Conservation (phyloP, 2,329 filamentous ascomycete genomes). For the Corinectria fuckeliana region DNA sequence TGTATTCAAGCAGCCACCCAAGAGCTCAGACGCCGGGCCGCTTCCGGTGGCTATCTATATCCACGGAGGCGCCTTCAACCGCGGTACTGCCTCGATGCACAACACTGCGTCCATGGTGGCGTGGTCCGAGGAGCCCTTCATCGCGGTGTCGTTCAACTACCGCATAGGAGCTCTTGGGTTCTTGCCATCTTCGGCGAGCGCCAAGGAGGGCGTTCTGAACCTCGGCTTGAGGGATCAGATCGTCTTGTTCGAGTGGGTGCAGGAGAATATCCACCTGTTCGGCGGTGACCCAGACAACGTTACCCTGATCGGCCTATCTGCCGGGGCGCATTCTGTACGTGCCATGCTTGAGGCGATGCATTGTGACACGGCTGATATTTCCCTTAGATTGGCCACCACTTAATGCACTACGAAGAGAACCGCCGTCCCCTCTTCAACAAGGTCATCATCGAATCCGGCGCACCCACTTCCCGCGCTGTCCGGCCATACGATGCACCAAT, state of each 20-base stretch:
- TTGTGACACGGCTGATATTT: not conserved
- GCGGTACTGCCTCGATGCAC: constrained; percentile 59
- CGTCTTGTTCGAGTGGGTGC: constrained; percentile 59
- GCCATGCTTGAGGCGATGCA: fast-evolving
- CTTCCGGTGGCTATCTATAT: constrained; percentile 61
- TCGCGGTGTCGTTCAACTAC: constrained; percentile 58
- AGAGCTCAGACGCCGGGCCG: constrained; percentile 23
- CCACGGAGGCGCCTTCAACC: constrained; percentile 55
- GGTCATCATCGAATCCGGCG: constrained; percentile 63
- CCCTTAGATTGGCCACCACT: constrained; percentile 68
- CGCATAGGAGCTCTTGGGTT: constrained; percentile 67
- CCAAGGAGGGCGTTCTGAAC: constrained; percentile 62
- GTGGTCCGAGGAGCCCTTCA: constrained; percentile 56
- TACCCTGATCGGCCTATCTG: constrained; percentile 45
- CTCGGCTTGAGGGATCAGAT: constrained; percentile 60
- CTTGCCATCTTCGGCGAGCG: constrained; percentile 57
- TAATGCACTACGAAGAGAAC: constrained; percentile 56
- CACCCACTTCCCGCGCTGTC: constrained; percentile 60
- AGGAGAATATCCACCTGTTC: constrained; percentile 59
- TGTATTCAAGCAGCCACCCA: constrained; percentile 51
- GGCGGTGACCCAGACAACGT: constrained; percentile 58
- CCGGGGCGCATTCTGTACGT: constrained; percentile 58
- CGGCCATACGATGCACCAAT: constrained; percentile 61
- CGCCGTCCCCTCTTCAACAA: constrained; percentile 57
- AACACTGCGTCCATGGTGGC: constrained; percentile 68